A percentile compares a stretch with the other conserved stretches of the same genome.
These are phyloP conservation scores for Fraxinus baroniana DNA, from an alignment of 305 asterid genomes.

Conservation along the genomic window DNA sequence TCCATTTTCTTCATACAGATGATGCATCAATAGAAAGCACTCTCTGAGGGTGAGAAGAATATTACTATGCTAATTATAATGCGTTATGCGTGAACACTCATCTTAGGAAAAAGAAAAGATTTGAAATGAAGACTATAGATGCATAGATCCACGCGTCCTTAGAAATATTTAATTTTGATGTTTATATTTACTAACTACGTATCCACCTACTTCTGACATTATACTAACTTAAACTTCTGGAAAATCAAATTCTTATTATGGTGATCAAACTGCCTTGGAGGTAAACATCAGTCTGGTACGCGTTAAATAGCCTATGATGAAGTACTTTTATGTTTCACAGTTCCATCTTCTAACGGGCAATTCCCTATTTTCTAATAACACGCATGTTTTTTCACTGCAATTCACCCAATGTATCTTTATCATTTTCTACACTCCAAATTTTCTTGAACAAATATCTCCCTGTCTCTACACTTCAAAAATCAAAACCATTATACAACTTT, in stretches of 20 bases:
- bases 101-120: neutral
- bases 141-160: neutral
- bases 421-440: neutral
- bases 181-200: neutral
- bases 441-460: neutral
- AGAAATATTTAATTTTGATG: neutral
- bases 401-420: neutral
- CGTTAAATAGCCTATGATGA: neutral
- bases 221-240: neutral
- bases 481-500: neutral
- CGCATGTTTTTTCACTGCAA: neutral
- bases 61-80: neutral
- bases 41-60: neutral
- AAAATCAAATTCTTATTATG: neutral
- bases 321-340: neutral
- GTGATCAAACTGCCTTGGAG: neutral
- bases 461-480: neutral
- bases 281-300: neutral
- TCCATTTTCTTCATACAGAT: neutral
- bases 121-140: neutral
- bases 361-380: constrained; percentile 6
- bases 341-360: neutral
- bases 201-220: neutral
- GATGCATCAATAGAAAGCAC: neutral
- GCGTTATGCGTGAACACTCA: neutral